Evolutionary conservation across 108 stramenopile species (phyloP).

Genomic region (Fragilaria radians): DNA sequence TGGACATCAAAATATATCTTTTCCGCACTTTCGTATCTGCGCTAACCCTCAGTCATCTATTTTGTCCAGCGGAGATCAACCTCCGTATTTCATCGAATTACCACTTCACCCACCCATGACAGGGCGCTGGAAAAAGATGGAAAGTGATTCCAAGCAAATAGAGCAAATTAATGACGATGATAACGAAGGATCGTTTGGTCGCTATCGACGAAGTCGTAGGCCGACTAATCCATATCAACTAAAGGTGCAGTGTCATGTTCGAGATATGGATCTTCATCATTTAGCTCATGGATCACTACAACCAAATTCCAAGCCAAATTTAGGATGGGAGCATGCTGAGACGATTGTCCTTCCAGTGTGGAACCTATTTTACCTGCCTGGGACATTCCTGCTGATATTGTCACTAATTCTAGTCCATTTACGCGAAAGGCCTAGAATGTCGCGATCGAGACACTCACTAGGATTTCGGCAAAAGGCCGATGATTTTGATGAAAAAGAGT

Average conservation of each 20-base stretch:
- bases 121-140: not conserved
- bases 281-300: not conserved
- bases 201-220: not conserved
- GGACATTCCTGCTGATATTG: not conserved
- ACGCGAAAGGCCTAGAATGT: not conserved
- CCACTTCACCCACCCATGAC: conserved; percentile 2
- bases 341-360: not conserved
- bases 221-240: not conserved
- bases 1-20: not conserved
- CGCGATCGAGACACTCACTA: not conserved
- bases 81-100: conserved; percentile 9
- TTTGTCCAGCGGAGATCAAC: conserved; percentile 3
- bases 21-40: not conserved
- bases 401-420: not conserved
- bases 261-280: not conserved
- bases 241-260: not conserved
- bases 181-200: not conserved
- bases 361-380: not conserved
- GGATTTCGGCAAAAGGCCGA: not conserved
- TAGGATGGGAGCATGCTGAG: conserved; percentile 4
- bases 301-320: not conserved
- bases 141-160: not conserved
- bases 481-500: not conserved
- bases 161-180: conserved; percentile 3
- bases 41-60: not conserved